Percentiles rank a stretch among this genome's conserved stretches.
phyloP scores from a whole-genome alignment of 129 eudicot species.

The Cynara cardunculus region DNA sequence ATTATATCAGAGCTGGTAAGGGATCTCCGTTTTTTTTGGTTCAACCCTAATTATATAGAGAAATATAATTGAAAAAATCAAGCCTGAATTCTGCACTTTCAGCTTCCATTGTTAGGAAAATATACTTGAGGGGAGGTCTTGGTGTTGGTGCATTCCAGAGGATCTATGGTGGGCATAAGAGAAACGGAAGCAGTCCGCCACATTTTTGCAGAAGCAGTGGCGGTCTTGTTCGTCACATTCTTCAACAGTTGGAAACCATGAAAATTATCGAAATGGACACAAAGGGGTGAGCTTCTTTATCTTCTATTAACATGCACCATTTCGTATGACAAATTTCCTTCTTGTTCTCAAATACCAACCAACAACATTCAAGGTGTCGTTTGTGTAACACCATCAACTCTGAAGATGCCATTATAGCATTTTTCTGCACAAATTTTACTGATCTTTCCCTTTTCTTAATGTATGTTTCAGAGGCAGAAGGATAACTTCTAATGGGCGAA shows the following conservation, averaged over 20 bases:
- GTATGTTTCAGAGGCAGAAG: conserved; percentile 28
- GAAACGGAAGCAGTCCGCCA: conserved; percentile 8
- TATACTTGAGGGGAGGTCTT: not conserved
- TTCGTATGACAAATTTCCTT: not conserved
- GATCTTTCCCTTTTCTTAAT: not conserved
- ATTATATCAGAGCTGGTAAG: conserved; percentile 49
- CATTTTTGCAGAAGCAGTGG: conserved; percentile 21
- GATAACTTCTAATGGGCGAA: conserved; percentile 34
- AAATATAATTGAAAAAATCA: not conserved
- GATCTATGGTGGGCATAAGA: conserved; percentile 14
- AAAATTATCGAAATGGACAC: conserved; percentile 15
- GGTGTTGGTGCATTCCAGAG: conserved; percentile 45
- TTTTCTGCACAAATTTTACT: not conserved
- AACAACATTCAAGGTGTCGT: not conserved
- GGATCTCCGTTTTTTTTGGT: not conserved
- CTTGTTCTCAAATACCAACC: not conserved
- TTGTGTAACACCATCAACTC: not conserved
- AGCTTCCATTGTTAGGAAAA: conserved; percentile 31
- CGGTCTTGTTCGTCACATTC: conserved; percentile 7
- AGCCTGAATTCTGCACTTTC: not conserved
- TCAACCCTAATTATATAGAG: not conserved
- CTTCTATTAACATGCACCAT: not conserved
- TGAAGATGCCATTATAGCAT: not conserved
- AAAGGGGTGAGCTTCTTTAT: conserved; percentile 28
- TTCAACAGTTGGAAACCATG: conserved; percentile 12